Evolutionary conservation across 371 early-diverging fungal species (phyloP).

Genomic region (Phascolomyces articulosus): DNA sequence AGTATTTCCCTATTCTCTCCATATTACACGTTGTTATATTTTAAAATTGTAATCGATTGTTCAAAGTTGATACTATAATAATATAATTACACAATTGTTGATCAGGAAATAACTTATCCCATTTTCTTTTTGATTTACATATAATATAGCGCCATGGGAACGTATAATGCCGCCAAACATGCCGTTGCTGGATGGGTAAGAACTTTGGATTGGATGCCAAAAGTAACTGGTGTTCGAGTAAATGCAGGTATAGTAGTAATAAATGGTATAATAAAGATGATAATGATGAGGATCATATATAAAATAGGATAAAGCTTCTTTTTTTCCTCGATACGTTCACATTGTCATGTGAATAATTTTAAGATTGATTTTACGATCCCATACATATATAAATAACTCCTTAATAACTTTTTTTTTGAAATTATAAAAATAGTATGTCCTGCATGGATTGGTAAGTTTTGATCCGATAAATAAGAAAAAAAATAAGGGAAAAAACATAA

Average conservation of each 20-base stretch:
- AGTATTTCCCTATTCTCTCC: not conserved
- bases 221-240: constrained; percentile 21
- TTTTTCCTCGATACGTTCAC: not conserved
- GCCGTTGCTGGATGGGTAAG: constrained; percentile 30
- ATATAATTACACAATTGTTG: too few species aligned
- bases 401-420: too few species aligned
- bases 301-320: not conserved
- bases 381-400: too few species aligned
- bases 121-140: not conserved
- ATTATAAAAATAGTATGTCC: constrained; percentile 31
- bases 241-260: constrained; percentile 16
- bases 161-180: constrained; percentile 23
- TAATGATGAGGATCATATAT: too few species aligned
- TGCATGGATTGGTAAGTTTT: constrained; percentile 29
- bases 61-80: too few species aligned
- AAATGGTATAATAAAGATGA: too few species aligned
- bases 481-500: constrained; percentile 10
- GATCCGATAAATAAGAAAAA: not conserved
- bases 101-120: constrained; percentile 1
- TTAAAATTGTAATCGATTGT: too few species aligned
- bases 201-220: constrained; percentile 15
- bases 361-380: too few species aligned
- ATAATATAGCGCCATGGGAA: constrained; percentile 10
- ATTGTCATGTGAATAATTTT: too few species aligned
- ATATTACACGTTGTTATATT: too few species aligned